These are phyloP conservation scores for Coemansia furcata DNA, from an alignment of 192 early-diverging fungal species.

Conservation along the genomic window DNA sequence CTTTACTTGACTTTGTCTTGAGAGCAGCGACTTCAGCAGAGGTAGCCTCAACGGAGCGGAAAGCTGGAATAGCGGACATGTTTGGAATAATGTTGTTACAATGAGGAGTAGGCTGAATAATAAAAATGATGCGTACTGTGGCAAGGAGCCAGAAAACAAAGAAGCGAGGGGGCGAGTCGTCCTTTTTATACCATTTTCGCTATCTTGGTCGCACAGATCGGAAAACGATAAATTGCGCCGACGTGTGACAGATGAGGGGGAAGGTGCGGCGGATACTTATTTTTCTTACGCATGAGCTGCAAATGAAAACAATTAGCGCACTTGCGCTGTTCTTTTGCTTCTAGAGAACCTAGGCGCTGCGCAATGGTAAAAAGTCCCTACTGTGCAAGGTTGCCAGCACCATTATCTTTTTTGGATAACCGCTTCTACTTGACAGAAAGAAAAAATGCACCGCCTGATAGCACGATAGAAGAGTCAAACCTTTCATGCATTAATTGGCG, in stretches of 20 bases:
- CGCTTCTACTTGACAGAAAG: not conserved
- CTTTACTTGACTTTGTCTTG: conserved; percentile 49
- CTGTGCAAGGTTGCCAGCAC: not conserved
- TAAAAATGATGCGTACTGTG: not conserved
- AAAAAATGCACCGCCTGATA: too few relatives aligned
- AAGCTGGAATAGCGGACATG: conserved; percentile 43
- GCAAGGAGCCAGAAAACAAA: not conserved
- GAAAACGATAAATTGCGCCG: not conserved
- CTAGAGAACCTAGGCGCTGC: too few relatives aligned
- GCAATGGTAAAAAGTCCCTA: too few relatives aligned
- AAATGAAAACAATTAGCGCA: conserved; percentile 1
- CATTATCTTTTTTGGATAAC: not conserved
- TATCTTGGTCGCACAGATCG: not conserved
- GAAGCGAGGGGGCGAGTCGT: not conserved
- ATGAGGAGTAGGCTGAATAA: not conserved
- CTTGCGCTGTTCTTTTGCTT: not conserved
- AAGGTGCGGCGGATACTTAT: not conserved
- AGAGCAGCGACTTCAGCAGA: conserved; percentile 48
- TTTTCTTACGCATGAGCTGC: not conserved
- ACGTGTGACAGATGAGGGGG: conserved; percentile 21
- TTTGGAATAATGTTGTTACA: conserved; percentile 17
- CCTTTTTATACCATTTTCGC: conserved; percentile 11
- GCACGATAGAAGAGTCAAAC: not conserved
- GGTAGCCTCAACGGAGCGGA: conserved; percentile 42
- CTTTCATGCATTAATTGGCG: not conserved